Evolutionary conservation across 208 protist genomes (phyloP).

Genomic region (Crithidia brevicula): DNA sequence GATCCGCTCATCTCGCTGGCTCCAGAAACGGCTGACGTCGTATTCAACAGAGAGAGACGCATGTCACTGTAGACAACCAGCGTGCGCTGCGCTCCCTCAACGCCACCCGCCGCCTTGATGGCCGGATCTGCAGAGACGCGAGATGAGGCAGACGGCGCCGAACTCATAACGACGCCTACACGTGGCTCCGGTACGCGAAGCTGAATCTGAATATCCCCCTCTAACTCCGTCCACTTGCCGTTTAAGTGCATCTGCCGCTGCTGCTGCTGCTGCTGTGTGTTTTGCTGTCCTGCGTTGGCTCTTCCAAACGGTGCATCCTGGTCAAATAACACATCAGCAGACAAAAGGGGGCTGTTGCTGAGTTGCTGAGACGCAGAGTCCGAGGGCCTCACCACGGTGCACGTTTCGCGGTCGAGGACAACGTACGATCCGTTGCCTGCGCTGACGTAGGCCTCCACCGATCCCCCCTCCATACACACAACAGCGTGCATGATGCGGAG

Average conservation of each 20-base stretch:
- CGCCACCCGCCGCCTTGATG: neutral
- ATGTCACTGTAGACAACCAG: slow-evolving; percentile 33
- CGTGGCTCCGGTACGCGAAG: slow-evolving; percentile 28
- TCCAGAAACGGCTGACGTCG: neutral
- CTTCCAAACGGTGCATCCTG: no score
- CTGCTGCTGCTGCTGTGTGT: neutral
- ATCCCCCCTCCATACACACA: slow-evolving; percentile 53
- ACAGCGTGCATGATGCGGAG: slow-evolving; percentile 66
- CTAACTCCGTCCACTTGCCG: slow-evolving; percentile 16
- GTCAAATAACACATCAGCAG: no score
- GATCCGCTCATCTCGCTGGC: slow-evolving; percentile 15
- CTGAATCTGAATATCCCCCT: slow-evolving; percentile 27
- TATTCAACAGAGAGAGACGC: slow-evolving; percentile 21
- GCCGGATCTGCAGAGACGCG: neutral
- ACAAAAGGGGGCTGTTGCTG: no score
- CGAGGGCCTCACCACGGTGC: slow-evolving; percentile 24
- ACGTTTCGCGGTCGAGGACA: slow-evolving; percentile 43
- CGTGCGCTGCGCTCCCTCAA: slow-evolving; percentile 25
- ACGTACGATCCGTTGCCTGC: slow-evolving; percentile 79
- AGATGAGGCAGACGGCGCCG: neutral
- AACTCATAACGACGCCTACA: no score
- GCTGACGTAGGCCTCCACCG: slow-evolving; percentile 56
- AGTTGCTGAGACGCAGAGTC: no score
- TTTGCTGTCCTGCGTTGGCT: no score
- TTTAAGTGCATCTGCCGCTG: neutral